Evolutionary conservation across 2,329 filamentous ascomycete genomes (phyloP).

Genomic region (Penicillium sp.): DNA sequence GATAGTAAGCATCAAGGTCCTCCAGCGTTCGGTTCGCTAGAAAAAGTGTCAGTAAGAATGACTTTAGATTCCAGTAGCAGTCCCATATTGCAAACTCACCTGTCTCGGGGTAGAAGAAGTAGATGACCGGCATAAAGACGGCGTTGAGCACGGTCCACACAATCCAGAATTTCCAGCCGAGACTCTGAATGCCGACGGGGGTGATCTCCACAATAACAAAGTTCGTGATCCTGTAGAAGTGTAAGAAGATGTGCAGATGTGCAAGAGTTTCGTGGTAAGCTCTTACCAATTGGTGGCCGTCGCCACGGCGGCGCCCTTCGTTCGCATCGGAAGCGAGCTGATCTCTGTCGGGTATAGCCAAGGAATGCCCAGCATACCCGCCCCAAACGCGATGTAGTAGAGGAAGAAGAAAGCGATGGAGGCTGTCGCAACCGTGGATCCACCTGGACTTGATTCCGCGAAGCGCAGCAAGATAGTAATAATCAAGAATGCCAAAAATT

Average conservation of each 20-base stretch:
- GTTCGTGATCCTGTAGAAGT: conserved; percentile 22
- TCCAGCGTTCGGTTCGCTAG: conserved; percentile 32
- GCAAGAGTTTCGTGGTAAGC: not conserved
- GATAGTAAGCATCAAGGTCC: conserved; percentile 43
- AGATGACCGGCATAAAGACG: conserved; percentile 51
- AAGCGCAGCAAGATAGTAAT: no score
- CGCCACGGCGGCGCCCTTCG: conserved; percentile 50
- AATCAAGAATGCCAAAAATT: no score
- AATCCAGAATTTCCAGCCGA: conserved; percentile 47
- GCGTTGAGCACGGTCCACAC: conserved; percentile 50
- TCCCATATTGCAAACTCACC: conserved; percentile 11
- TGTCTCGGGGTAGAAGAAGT: conserved; percentile 43
- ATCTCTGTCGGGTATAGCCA: conserved; percentile 54
- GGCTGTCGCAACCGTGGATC: conserved; percentile 9
- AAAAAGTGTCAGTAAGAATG: not conserved
- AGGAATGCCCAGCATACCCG: conserved; percentile 30
- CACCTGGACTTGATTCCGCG: no score
- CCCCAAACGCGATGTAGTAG: conserved; percentile 14
- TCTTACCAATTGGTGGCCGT: conserved; percentile 52
- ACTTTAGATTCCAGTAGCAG: not conserved
- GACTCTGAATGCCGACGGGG: conserved; percentile 45
- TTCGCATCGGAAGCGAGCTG: conserved; percentile 51
- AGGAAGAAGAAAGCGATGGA: conserved; percentile 19
- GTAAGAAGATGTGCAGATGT: conserved; percentile 33
- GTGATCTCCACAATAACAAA: conserved; percentile 47